A percentile compares a stretch with the other conserved stretches of the same genome.
These are phyloP conservation scores for Pythium rishiriense DNA, from an alignment of 352 stramenopile species.

Conservation along the genomic window DNA sequence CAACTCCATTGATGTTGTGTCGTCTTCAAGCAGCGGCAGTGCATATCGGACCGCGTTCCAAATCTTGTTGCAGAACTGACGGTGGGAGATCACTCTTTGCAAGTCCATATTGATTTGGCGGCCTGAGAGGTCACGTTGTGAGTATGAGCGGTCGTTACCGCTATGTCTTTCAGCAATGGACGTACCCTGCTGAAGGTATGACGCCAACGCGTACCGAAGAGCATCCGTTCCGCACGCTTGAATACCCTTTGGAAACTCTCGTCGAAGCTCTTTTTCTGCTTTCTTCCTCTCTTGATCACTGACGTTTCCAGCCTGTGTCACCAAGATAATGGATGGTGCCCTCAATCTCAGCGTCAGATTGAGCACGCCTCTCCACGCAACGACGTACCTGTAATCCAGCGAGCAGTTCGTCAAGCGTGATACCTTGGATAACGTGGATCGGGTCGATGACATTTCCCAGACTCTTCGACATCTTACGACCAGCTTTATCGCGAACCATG, in stretches of 20 bases:
- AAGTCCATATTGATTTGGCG: constrained; percentile 90
- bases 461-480: constrained; percentile 99
- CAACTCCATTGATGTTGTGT: not conserved
- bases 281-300: constrained; percentile 92
- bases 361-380: not conserved
- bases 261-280: constrained; percentile 94
- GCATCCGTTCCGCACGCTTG: constrained; percentile 98
- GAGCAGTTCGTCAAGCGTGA: constrained; percentile 92
- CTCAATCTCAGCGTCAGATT: constrained; percentile 5
- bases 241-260: constrained; percentile 98
- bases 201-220: constrained; percentile 96
- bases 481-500: constrained; percentile 99
- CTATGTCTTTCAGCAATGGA: not conserved
- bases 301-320: constrained; percentile 58
- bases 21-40: constrained; percentile 52
- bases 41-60: constrained; percentile 86
- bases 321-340: not conserved
- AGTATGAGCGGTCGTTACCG: not conserved
- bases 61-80: constrained; percentile 90
- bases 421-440: constrained; percentile 97
- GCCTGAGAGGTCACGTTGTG: constrained; percentile 14
- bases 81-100: constrained; percentile 79
- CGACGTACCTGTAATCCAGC: constrained; percentile 79
- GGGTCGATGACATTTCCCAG: constrained; percentile 99
- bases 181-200: constrained; percentile 89